Conservation (phyloP, 768 basidiomycete genomes). For the Lentinula raphanica region DNA sequence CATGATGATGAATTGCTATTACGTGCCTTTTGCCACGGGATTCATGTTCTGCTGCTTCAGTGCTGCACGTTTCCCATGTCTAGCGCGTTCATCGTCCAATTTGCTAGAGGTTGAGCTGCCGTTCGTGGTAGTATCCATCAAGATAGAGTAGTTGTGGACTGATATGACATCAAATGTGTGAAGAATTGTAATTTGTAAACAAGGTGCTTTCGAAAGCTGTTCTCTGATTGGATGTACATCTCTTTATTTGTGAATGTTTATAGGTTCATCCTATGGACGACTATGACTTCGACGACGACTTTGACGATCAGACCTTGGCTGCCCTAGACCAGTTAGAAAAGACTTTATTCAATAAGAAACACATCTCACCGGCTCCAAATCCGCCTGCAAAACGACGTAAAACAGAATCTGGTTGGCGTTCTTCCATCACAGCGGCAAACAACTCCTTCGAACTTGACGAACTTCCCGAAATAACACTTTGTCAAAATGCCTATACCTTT, state of each 20-base stretch:
- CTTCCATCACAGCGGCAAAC: slow-evolving; percentile 14
- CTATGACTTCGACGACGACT: slow-evolving; percentile 54
- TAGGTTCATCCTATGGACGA: slow-evolving; percentile 35
- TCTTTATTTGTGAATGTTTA: not conserved
- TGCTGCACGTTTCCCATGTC: slow-evolving; percentile 50
- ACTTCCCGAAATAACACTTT: slow-evolving; percentile 61
- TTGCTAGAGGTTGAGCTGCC: slow-evolving; percentile 20
- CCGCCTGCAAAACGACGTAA: slow-evolving; percentile 55
- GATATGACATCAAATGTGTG: no score
- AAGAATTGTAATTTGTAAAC: no score
- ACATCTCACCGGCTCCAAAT: slow-evolving; percentile 13
- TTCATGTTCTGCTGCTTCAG: slow-evolving; percentile 50
- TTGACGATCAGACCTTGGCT: slow-evolving; percentile 60
- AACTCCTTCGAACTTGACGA: slow-evolving; percentile 39
- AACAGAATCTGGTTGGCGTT: slow-evolving; percentile 40
- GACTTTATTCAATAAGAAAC: slow-evolving; percentile 28
- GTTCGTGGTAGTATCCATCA: slow-evolving; percentile 15
- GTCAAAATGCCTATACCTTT: slow-evolving; percentile 48
- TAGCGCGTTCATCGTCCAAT: slow-evolving; percentile 45
- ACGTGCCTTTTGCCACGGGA: slow-evolving; percentile 9
- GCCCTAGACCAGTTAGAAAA: slow-evolving; percentile 56
- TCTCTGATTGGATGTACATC: no score
- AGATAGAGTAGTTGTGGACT: no score
- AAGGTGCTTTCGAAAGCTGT: no score
- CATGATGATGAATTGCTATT: not conserved